These are phyloP conservation scores for Trichoderma lentiforme DNA, from an alignment of 2,329 filamentous ascomycete species.

Conservation along the genomic window DNA sequence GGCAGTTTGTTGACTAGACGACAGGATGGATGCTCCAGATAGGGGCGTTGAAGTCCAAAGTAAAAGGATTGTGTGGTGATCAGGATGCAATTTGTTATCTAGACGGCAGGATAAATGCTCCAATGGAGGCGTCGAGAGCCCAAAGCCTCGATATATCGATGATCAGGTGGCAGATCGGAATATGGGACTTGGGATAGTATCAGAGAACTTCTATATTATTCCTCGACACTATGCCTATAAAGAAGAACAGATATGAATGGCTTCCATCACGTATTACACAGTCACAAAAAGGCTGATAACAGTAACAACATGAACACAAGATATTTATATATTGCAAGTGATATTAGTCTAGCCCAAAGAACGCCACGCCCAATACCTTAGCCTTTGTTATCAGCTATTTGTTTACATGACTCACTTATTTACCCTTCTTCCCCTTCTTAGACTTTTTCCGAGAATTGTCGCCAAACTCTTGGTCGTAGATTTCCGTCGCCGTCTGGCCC, in stretches of 20 bases:
- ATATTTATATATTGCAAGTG: not conserved
- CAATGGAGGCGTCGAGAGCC: not conserved
- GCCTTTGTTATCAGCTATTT: not conserved
- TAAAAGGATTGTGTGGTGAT: not conserved
- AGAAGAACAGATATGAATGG: not conserved
- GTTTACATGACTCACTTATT: slow-evolving; percentile 4
- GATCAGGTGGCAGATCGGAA: not conserved
- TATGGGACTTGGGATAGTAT: not conserved
- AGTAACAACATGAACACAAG: not conserved
- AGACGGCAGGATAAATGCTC: not conserved
- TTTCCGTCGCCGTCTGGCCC: slow-evolving; percentile 56
- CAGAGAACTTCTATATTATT: not conserved
- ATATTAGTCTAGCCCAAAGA: slow-evolving; percentile 3
- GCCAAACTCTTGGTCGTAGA: slow-evolving; percentile 59
- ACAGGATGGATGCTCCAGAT: not conserved
- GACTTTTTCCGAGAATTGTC: slow-evolving; percentile 57
- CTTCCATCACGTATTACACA: too few species aligned
- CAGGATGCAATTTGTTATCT: not conserved
- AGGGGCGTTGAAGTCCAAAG: not conserved
- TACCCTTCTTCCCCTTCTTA: slow-evolving; percentile 39
- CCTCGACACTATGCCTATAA: not conserved
- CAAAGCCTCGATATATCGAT: not conserved
- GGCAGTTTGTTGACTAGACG: not conserved
- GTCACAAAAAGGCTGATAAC: too few species aligned
- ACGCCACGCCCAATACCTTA: slow-evolving; percentile 13